Base-by-base conservation (phyloP, 768 basidiomycete genomes). In the Auriscalpium orientale region DNA sequence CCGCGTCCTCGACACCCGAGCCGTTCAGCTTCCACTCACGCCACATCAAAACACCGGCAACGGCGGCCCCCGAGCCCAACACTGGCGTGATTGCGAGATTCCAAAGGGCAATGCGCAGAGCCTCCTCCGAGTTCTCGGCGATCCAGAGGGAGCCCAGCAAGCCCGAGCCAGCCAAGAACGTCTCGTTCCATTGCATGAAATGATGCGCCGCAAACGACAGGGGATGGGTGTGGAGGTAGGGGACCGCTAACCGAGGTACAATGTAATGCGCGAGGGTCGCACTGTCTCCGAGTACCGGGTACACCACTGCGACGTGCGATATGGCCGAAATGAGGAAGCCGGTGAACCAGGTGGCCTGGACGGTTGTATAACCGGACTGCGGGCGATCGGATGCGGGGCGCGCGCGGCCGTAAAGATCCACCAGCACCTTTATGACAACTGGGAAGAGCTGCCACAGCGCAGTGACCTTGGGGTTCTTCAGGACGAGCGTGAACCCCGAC, bases 361-460 rank as follows among this genome's bases (percentile, higher is more conserved):
- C 58, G 3, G 55, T 56, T 36, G 51, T 47, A 49, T 60, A 60
- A 18, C 60, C 60, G 11, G 58, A 59, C 9, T 57, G 55, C 20
- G 53, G 1, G 38, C 48, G 45, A 28, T 28, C 28, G 16, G 48
- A 51, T 12, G 55, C 52, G 9, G 60, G 57, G 20, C 56, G 60
- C 16, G 21, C 49, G 8, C 21, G 5, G 36, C 54, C 43, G 8
- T 51, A 50, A 22, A 49, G 8, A 51, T 46, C 56, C 60, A 62
- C 60, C 55, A 37, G 54, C 9, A 35, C 3, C 28, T 28, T 4
- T 28, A 28, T 28, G 28, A 7, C 28, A 28, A 28, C 28, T 0
- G 60, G 60, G 36, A 62, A 62, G 22, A 56, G 21, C 8, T 59
- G 58, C 60, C 60, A 62, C n/a, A 56, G 36, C 6, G 50, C 55